Conservation (phyloP, 768 basidiomycete genomes). For the Leccinum incarnatum region DNA sequence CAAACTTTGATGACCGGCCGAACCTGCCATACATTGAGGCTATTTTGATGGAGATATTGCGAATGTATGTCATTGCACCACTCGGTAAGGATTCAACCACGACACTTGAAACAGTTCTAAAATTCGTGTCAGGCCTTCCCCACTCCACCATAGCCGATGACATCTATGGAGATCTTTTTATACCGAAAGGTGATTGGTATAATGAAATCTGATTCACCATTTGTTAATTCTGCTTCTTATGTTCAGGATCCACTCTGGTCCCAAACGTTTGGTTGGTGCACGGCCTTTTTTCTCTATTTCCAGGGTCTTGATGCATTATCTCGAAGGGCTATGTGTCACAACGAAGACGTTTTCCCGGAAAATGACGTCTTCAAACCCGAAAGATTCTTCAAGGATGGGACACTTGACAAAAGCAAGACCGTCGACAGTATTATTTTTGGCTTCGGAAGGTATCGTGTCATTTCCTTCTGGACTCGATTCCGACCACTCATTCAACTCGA, state of each 20-base stretch:
- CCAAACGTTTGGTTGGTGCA: constrained; percentile 20
- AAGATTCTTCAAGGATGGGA: constrained; percentile 25
- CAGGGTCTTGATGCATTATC: not conserved
- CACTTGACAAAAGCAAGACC: not conserved
- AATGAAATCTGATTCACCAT: not conserved
- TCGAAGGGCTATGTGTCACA: constrained; percentile 15
- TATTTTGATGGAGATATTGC: constrained; percentile 27
- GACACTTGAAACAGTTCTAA: not conserved
- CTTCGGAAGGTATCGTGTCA: constrained; percentile 22
- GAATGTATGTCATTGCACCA: constrained; percentile 28
- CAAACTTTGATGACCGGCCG: constrained; percentile 22
- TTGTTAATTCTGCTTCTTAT: not conserved
- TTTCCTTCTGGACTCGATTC: not conserved
- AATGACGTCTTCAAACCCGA: constrained; percentile 32
- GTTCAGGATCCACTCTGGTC: constrained; percentile 17
- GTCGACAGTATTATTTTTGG: constrained; percentile 12
- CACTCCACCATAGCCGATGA: constrained; percentile 19
- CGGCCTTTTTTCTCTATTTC: not conserved
- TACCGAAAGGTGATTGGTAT: constrained; percentile 20
- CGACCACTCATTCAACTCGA: not conserved
- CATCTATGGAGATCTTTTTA: constrained; percentile 16
- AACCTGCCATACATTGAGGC: constrained; percentile 32
- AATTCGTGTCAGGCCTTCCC: constrained; percentile 10
- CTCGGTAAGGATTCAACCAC: constrained; percentile 15
- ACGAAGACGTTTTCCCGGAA: constrained; percentile 15